Evolutionary conservation across 257 asterid genomes (phyloP).

Genomic region (Sherardia arvensis): DNA sequence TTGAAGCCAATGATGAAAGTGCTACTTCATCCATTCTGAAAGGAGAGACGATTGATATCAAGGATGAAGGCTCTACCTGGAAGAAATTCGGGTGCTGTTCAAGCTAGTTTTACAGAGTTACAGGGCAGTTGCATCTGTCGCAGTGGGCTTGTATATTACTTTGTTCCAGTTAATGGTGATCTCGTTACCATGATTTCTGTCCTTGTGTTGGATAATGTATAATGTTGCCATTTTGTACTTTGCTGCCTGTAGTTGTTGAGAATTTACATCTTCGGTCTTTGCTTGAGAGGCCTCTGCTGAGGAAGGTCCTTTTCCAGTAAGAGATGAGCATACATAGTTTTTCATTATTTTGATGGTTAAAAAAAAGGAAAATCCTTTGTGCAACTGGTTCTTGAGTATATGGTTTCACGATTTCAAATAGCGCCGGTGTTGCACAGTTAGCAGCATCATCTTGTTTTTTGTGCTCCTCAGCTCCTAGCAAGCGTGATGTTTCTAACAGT

Average conservation of each 20-base stretch:
- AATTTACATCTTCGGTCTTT: not conserved
- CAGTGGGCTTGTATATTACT: constrained; percentile 8
- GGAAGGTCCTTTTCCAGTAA: not conserved
- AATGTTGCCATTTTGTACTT: not conserved
- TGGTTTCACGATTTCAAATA: not conserved
- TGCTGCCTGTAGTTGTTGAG: not conserved
- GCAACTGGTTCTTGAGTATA: too few relatives aligned
- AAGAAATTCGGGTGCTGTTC: constrained; percentile 18
- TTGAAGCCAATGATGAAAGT: constrained; percentile 17
- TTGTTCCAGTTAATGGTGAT: not conserved
- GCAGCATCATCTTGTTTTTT: too few relatives aligned
- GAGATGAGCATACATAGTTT: not conserved
- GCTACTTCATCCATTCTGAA: constrained; percentile 15
- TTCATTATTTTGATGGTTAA: not conserved
- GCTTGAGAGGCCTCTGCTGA: not conserved
- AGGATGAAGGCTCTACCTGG: constrained; percentile 14
- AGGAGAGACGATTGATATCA: constrained; percentile 15
- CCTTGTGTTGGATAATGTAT: constrained; percentile 1
- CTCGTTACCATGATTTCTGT: not conserved
- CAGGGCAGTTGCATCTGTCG: not conserved
- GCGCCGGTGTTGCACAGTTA: not conserved
- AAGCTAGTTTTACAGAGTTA: constrained; percentile 7
- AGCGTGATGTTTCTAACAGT: not conserved
- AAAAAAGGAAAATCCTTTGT: too few relatives aligned
- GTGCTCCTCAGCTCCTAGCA: too few relatives aligned